A percentile compares a stretch with the other conserved stretches of the same genome.
Evolutionary conservation across 2,329 filamentous ascomycete species (phyloP).

Genomic region (Hypoxylon sp.): DNA sequence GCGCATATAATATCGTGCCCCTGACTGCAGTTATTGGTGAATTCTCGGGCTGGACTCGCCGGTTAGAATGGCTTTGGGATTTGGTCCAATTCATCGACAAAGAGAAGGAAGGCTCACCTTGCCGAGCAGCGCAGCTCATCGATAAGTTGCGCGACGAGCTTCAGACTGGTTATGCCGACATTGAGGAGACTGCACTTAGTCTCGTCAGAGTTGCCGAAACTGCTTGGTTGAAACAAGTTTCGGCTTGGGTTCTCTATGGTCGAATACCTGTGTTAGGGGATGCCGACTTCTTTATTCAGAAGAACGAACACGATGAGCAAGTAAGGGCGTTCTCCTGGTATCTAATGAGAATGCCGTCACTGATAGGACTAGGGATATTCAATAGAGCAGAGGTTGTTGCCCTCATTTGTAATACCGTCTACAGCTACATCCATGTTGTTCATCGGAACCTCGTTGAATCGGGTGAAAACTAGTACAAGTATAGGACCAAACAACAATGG

Average conservation of each 20-base stretch:
- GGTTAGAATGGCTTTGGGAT: slow-evolving; percentile 88
- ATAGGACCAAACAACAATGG: slow-evolving; percentile 63
- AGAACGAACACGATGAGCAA: slow-evolving; percentile 60
- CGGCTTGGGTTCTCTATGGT: slow-evolving; percentile 92
- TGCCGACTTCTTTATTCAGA: slow-evolving; percentile 88
- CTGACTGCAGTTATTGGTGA: slow-evolving; percentile 86
- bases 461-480: slow-evolving; percentile 75
- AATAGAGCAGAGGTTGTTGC: slow-evolving; percentile 73
- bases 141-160: slow-evolving; percentile 81
- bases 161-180: slow-evolving; percentile 89
- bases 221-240: slow-evolving; percentile 91
- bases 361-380: slow-evolving; percentile 67
- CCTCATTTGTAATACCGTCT: slow-evolving; percentile 81
- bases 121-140: slow-evolving; percentile 81
- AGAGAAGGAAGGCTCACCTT: slow-evolving; percentile 58
- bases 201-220: slow-evolving; percentile 85
- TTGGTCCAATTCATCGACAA: slow-evolving; percentile 77
- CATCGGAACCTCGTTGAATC: slow-evolving; percentile 89
- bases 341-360: slow-evolving; percentile 6
- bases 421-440: slow-evolving; percentile 90
- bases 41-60: slow-evolving; percentile 88
- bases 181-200: slow-evolving; percentile 81
- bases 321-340: slow-evolving; percentile 48
- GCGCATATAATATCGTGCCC: slow-evolving; percentile 93
- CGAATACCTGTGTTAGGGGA: slow-evolving; percentile 82